Evolutionary conservation across 2,329 filamentous ascomycete genomes (phyloP), one percentile per base, ranked within the genome.

Genomic region (Neoascochyta sp.): DNA sequence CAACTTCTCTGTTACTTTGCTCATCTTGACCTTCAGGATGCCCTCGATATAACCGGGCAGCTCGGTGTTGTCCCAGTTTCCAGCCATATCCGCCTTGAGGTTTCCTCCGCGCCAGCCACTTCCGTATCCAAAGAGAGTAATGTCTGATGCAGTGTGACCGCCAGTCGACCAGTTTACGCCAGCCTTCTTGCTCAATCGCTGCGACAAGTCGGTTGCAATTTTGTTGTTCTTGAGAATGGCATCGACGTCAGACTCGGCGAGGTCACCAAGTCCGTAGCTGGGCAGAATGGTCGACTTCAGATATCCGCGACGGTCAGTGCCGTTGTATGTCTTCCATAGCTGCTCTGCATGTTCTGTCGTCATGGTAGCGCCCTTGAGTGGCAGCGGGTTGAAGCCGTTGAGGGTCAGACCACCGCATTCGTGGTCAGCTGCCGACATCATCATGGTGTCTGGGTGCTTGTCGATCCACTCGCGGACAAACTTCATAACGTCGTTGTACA

Each of bases 341-440:
- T 33, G 26, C 18, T 44, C 40, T 16, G 62, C 46, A 13, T 47
- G 36, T 34, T 66, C 62, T 6, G 48, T 47, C 2, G 62, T 59
- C 35, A 54, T 53, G 16, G 36, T 55, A 1, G 51, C 53, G 10
- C 36, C 38, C 8, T 48, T 43, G 5, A 67, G 50, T 3, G 53
- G 50, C 1, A 52, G 40, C 1, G 63, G 63, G 26, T 64, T 53
- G 40, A 54, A 66, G 27, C 62, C 62, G 17, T 59, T 57, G 8
- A 65, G 48, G 0, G 64, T 64, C 23, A 66, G 41, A 9, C 63
- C 65, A 16, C 64, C 65, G 14, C 54, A 62, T 37, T 67, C 63
- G 37, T 67, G 62, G 39, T 68, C 64, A 1, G 65, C 64, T 9
- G 62, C 64, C 9, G 58, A 61, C 28, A 67, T 51, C 38, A 67